phyloP scores from a whole-genome alignment of 208 protist species.

The Leishmania major region DNA sequence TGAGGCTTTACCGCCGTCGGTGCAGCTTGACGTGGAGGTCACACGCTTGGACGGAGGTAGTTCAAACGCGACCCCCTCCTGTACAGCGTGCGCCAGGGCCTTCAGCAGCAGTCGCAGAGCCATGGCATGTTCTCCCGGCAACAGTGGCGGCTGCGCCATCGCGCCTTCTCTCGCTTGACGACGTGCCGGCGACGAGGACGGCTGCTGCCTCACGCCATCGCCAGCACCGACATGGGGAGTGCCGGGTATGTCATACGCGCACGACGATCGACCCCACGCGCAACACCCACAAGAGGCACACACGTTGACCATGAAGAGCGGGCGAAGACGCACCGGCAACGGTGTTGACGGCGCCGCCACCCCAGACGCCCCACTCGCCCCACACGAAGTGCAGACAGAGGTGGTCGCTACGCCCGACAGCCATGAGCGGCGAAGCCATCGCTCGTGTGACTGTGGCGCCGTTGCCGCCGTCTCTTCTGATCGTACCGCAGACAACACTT shows the following conservation, averaged over 20 bases:
- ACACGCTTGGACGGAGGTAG: background rate
- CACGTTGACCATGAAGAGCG: conserved; percentile 17
- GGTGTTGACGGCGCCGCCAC: background rate
- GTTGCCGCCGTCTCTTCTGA: background rate
- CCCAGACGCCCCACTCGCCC: background rate
- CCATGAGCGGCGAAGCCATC: background rate
- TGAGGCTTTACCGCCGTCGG: background rate
- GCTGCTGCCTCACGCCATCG: background rate
- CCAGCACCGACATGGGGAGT: background rate
- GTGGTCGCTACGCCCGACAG: background rate
- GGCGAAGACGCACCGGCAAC: background rate
- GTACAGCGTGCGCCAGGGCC: conserved; percentile 16
- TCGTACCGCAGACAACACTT: background rate
- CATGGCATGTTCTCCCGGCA: conserved; percentile 29
- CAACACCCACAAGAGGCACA: conserved; percentile 21
- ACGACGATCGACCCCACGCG: conserved; percentile 23
- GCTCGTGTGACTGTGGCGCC: background rate
- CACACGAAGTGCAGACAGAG: background rate
- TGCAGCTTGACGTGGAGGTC: background rate
- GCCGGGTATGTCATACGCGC: conserved; percentile 11
- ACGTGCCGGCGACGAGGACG: background rate
- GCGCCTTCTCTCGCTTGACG: background rate
- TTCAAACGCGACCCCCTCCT: conserved; percentile 1
- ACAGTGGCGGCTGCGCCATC: background rate
- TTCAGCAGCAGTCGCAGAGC: conserved; percentile 29